phyloP scores from a whole-genome alignment of 164 flowering plant genomes.

The Santalum album region DNA sequence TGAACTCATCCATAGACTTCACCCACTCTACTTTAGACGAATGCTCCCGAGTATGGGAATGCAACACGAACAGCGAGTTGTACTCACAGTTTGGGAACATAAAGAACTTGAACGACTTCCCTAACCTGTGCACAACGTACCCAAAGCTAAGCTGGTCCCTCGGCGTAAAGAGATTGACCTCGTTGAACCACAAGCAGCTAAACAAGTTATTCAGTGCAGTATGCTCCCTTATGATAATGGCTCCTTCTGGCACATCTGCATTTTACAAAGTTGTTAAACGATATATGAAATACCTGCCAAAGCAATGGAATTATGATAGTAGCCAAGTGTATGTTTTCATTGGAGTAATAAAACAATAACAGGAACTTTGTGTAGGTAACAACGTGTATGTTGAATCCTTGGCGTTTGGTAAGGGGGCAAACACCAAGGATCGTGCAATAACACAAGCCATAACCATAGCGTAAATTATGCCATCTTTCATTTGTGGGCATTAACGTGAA shows the following conservation, averaged over 20 bases:
- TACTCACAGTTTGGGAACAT: slow-evolving; percentile 99
- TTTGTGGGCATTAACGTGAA: too few relatives aligned
- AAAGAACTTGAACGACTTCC: slow-evolving; percentile 52
- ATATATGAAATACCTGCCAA: not conserved
- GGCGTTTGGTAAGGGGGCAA: too few relatives aligned
- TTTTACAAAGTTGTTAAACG: not conserved
- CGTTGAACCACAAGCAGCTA: slow-evolving; percentile 97
- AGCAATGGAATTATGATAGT: too few relatives aligned
- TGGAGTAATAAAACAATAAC: too few relatives aligned
- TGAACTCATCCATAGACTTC: slow-evolving; percentile 48
- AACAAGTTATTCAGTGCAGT: slow-evolving; percentile 72
- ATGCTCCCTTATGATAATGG: slow-evolving; percentile 83
- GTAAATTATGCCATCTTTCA: too few relatives aligned
- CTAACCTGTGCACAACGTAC: slow-evolving; percentile 75
- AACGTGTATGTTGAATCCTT: too few relatives aligned
- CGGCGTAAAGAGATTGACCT: slow-evolving; percentile 92
- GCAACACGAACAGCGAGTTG: slow-evolving; percentile 71
- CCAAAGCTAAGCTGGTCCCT: slow-evolving; percentile 98
- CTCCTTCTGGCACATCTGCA: slow-evolving; percentile 99
- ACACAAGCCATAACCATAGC: too few relatives aligned
- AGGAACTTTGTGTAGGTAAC: too few relatives aligned
- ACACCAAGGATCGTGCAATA: too few relatives aligned
- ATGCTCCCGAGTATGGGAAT: slow-evolving; percentile 87
- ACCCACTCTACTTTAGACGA: slow-evolving; percentile 91
- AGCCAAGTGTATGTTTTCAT: too few relatives aligned